Percentiles rank a stretch among this genome's conserved stretches.
Conservation (phyloP, 305 asterid genomes). For the Striga hermonthica region DNA sequence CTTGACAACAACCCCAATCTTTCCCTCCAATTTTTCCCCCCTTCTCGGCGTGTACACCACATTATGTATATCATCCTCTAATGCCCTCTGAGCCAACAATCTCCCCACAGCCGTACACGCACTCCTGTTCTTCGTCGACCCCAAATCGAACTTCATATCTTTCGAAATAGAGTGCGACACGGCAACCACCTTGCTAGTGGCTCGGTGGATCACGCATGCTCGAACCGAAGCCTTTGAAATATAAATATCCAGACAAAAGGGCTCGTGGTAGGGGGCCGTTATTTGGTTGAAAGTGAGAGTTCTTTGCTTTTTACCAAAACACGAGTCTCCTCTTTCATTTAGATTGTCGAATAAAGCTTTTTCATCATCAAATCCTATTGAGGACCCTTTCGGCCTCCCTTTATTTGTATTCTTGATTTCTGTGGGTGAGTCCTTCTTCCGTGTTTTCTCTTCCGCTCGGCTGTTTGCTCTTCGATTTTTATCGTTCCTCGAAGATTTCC, state of each 20-base stretch:
- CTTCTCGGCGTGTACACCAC: constrained; percentile 68
- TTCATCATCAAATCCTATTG: constrained; percentile 17
- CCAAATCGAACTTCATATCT: constrained; percentile 75
- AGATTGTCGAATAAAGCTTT: constrained; percentile 28
- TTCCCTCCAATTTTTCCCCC: constrained; percentile 70
- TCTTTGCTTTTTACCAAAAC: constrained; percentile 48
- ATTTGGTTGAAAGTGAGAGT: constrained; percentile 71
- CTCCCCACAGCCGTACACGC: constrained; percentile 69
- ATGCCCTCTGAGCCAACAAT: constrained; percentile 72
- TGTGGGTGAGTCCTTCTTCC: constrained; percentile 29
- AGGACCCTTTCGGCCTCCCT: constrained; percentile 20
- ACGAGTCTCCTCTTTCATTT: constrained; percentile 33
- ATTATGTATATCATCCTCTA: constrained; percentile 83
- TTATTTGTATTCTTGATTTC: constrained; percentile 32
- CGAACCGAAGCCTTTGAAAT: constrained; percentile 70
- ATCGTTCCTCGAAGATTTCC: constrained; percentile 45
- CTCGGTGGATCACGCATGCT: constrained; percentile 78
- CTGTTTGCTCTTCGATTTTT: constrained; percentile 30
- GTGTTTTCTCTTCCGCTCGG: constrained; percentile 33
- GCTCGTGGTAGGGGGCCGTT: constrained; percentile 81
- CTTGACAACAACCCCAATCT: constrained; percentile 62
- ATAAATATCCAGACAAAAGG: constrained; percentile 73
- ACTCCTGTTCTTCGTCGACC: constrained; percentile 62
- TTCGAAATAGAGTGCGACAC: constrained; percentile 82
- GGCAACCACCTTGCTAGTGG: constrained; percentile 79